These are phyloP conservation scores for Crithidia mellificae DNA, from an alignment of 208 protist genomes.

Conservation along the genomic window DNA sequence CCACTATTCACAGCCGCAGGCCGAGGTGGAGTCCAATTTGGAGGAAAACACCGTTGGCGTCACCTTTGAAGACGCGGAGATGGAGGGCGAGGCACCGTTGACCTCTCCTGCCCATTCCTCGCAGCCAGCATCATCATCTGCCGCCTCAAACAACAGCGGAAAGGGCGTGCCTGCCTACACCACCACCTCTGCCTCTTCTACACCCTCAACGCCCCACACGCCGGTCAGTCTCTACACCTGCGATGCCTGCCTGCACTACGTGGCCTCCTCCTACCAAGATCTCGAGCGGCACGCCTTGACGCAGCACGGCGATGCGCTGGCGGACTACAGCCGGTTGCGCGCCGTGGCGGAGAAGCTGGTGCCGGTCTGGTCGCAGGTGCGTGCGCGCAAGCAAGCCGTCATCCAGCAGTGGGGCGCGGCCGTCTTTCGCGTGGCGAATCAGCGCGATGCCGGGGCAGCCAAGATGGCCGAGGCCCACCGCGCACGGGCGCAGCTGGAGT, in stretches of 20 bases:
- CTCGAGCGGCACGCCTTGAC: constrained; percentile 62
- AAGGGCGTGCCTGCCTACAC: too few relatives aligned
- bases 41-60: too few relatives aligned
- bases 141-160: too few relatives aligned
- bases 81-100: too few relatives aligned
- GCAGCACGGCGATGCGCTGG: constrained; percentile 46
- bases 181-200: background rate
- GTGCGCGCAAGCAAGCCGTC: constrained; percentile 30
- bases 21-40: too few relatives aligned
- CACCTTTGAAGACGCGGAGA: too few relatives aligned
- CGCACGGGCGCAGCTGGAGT: constrained; percentile 81
- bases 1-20: too few relatives aligned
- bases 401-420: constrained; percentile 54
- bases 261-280: constrained; percentile 45
- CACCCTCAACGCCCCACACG: too few relatives aligned
- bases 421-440: constrained; percentile 55
- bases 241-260: constrained; percentile 66
- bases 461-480: constrained; percentile 82
- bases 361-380: constrained; percentile 50
- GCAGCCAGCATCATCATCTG: too few relatives aligned
- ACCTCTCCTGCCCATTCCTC: too few relatives aligned
- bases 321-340: constrained; percentile 59
- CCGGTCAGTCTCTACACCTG: constrained; percentile 57
- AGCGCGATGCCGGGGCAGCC: constrained; percentile 72
- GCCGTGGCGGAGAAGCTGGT: constrained; percentile 47